Conservation (phyloP, 2,329 filamentous ascomycete species). For the Thermoascus crustaceus region DNA sequence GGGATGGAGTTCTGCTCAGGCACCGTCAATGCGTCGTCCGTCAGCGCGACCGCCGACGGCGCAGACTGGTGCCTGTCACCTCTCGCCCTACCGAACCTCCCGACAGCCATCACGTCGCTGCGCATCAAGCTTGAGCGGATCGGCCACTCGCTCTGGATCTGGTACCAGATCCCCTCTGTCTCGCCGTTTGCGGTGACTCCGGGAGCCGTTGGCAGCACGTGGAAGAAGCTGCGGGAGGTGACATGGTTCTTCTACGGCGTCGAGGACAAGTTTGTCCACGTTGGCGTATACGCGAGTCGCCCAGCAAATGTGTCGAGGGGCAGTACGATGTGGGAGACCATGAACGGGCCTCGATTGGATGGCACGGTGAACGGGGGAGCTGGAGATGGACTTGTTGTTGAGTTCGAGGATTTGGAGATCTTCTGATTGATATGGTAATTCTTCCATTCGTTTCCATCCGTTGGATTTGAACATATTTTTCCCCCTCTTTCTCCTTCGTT, state of each 20-base stretch:
- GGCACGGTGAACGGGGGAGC: slow-evolving; percentile 16
- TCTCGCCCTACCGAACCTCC: slow-evolving; percentile 32
- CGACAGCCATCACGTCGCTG: slow-evolving; percentile 38
- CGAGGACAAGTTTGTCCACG: slow-evolving; percentile 50
- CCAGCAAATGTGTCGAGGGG: slow-evolving; percentile 41
- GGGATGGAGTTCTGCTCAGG: slow-evolving; percentile 51
- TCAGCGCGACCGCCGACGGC: slow-evolving; percentile 49
- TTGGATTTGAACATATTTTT: too few species aligned
- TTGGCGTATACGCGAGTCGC: slow-evolving; percentile 51
- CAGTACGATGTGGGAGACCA: slow-evolving; percentile 31
- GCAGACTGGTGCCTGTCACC: slow-evolving; percentile 51
- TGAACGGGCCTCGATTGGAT: slow-evolving; percentile 25
- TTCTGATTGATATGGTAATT: too few species aligned
- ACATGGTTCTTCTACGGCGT: slow-evolving; percentile 56
- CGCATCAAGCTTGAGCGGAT: slow-evolving; percentile 51
- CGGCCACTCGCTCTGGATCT: slow-evolving; percentile 49
- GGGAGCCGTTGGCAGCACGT: slow-evolving; percentile 37
- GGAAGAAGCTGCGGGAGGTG: slow-evolving; percentile 53
- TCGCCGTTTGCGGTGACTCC: slow-evolving; percentile 25
- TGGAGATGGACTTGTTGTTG: slow-evolving; percentile 37
- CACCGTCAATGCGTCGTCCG: slow-evolving; percentile 47
- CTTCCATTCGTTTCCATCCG: too few species aligned
- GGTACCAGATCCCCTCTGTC: slow-evolving; percentile 42
- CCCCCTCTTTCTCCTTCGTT: too few species aligned
- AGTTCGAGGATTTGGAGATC: slow-evolving; percentile 46